phyloP scores from a whole-genome alignment of 768 basidiomycete species.

The Leccinum obscurum region DNA sequence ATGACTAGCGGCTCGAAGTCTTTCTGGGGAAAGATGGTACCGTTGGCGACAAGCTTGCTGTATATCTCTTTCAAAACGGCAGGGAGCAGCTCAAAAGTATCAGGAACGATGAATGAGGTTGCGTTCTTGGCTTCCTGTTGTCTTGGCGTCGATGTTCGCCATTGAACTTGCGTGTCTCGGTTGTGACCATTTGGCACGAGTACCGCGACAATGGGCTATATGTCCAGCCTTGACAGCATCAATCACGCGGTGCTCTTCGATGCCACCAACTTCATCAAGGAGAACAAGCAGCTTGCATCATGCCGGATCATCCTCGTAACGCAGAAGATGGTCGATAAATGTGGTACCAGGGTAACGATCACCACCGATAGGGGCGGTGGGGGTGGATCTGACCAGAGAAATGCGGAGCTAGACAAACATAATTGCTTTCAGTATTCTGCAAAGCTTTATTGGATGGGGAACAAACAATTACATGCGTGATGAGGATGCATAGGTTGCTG shows the following conservation, averaged over 20 bases:
- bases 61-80: slow-evolving; percentile 82
- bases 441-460: slow-evolving; percentile 39
- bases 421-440: slow-evolving; percentile 55
- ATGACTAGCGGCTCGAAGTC: slow-evolving; percentile 94
- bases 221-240: slow-evolving; percentile 90
- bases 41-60: slow-evolving; percentile 69
- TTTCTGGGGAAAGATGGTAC: slow-evolving; percentile 63
- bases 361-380: slow-evolving; percentile 69
- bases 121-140: slow-evolving; percentile 97
- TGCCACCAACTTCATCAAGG: slow-evolving; percentile 97
- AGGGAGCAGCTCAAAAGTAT: slow-evolving; percentile 97
- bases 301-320: slow-evolving; percentile 94
- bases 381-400: slow-evolving; percentile 34
- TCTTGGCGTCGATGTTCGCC: slow-evolving; percentile 97
- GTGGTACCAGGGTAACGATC: slow-evolving; percentile 98
- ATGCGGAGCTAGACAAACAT: slow-evolving; percentile 59
- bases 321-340: slow-evolving; percentile 97
- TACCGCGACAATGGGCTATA: slow-evolving; percentile 98
- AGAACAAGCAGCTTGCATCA: slow-evolving; percentile 97
- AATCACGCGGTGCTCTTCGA: slow-evolving; percentile 99
- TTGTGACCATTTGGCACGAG: slow-evolving; percentile 99
- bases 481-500: slow-evolving; percentile 30
- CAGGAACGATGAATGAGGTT: slow-evolving; percentile 95
- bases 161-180: slow-evolving; percentile 98
- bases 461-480: slow-evolving; percentile 35